Evolutionary conservation across 148 eudicot species (phyloP), one percentile per base, ranked within the genome.

Genomic region (Suaeda aralocaspica): DNA sequence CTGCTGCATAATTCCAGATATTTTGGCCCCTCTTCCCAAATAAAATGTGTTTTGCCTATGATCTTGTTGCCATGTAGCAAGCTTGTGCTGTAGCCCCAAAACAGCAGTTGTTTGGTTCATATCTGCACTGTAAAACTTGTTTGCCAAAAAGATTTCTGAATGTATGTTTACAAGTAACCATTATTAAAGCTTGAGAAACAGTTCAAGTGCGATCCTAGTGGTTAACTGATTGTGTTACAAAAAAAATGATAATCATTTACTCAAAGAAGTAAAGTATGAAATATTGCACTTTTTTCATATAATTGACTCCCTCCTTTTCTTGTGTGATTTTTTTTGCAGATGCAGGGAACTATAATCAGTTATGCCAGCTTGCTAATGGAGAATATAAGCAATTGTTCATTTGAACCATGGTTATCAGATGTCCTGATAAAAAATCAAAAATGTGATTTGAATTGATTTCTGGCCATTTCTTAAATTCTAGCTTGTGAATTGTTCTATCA

Each of bases 331-430:
- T 41, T 51, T 29, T 74, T 77, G 78, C 95, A 92, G 98, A 92
- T 81, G 66, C 74, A 64, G 6, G 39, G 28, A 78, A 74, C 81
- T 93, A 85, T 78, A 85, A 90, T 72, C 86, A 82, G 78, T 84
- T 93, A 25, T 90, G 98, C 76, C 76, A 75, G 59, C 87, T 83
- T 57, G 96, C 96, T 9, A 90, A 88, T 76, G 96, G 96, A 50
- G 98, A 93, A 51, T 87, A 72, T 68, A 93, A 88, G 76, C 85
- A 93, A 81, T 81, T 93, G 89, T 93, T 93, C 70, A 85, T 92
- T 59, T 92, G 74, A 86, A 77, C 76, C 62, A 21, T 58, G n/a
- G 19, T 30, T 31, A 24, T 33, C 31, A 8, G 8, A 19, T 33
- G 44, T 1, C 22, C 63, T 31, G 41, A 49, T 16, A 19, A 1